These are phyloP conservation scores for Fomitopsis serialis DNA, from an alignment of 768 basidiomycete genomes.

Conservation along the genomic window DNA sequence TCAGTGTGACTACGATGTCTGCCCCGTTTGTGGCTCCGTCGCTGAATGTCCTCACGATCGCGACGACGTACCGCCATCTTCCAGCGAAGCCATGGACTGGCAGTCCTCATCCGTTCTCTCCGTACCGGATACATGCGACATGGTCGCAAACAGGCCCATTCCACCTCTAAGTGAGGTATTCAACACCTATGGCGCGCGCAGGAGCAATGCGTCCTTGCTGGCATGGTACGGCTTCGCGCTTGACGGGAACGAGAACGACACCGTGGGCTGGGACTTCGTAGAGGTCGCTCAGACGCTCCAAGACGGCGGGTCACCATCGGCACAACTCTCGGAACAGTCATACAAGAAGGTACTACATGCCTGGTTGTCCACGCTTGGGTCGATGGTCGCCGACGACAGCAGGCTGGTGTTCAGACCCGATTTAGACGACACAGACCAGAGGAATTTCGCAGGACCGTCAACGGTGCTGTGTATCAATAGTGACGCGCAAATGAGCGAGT, in stretches of 20 bases:
- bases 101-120: not conserved
- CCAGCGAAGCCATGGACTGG: not conserved
- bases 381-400: not conserved
- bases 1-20: slow-evolving; percentile 36
- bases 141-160: slow-evolving; percentile 30
- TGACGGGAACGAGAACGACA: slow-evolving; percentile 32
- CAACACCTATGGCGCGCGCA: slow-evolving; percentile 35
- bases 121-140: slow-evolving; percentile 30
- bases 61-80: slow-evolving; percentile 7
- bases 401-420: slow-evolving; percentile 6
- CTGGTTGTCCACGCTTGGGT: not conserved
- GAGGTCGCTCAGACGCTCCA: slow-evolving; percentile 1
- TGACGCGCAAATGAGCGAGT: slow-evolving; percentile 17
- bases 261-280: slow-evolving; percentile 15
- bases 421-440: not conserved
- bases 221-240: slow-evolving; percentile 37
- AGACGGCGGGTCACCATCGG: not conserved
- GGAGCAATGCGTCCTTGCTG: slow-evolving; percentile 33
- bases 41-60: slow-evolving; percentile 33
- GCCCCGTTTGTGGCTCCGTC: slow-evolving; percentile 32
- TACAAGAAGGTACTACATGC: not conserved
- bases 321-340: not conserved
- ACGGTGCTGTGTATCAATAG: slow-evolving; percentile 15
- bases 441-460: not conserved
- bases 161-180: slow-evolving; percentile 28